These are phyloP conservation scores for Martensiomyces pterosporus DNA, from an alignment of 192 early-diverging fungal genomes.

Conservation along the genomic window DNA sequence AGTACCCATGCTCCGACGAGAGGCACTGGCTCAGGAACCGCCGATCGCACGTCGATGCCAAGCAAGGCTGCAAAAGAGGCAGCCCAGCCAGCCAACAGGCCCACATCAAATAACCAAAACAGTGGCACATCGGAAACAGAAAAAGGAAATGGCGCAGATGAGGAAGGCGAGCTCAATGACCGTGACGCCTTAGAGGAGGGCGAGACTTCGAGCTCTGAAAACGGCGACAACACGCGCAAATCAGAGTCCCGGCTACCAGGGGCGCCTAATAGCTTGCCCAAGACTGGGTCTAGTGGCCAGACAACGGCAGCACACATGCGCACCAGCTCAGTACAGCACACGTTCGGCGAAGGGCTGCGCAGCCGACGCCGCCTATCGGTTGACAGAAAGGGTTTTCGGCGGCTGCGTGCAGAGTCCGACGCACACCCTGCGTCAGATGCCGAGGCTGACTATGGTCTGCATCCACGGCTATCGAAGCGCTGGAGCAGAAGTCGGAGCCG, in stretches of 20 bases:
- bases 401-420: conserved; percentile 1
- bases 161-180: background rate
- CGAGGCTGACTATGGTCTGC: conserved; percentile 15
- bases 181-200: background rate
- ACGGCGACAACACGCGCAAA: too few relatives aligned
- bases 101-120: too few relatives aligned
- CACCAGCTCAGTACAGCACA: too few relatives aligned
- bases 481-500: conserved; percentile 1
- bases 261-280: background rate
- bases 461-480: background rate
- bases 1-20: too few relatives aligned
- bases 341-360: background rate
- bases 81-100: background rate
- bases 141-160: too few relatives aligned
- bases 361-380: background rate
- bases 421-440: conserved; percentile 9
- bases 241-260: too few relatives aligned
- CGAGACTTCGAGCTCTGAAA: background rate
- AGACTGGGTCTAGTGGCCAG: background rate
- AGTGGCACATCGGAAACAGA: too few relatives aligned
- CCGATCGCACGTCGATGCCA: too few relatives aligned
- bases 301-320: too few relatives aligned
- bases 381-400: background rate
- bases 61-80: background rate
- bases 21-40: too few relatives aligned